Evolutionary conservation across 1,284 basidiomycete species (phyloP).

Genomic region (Ganoderma multipileum): DNA sequence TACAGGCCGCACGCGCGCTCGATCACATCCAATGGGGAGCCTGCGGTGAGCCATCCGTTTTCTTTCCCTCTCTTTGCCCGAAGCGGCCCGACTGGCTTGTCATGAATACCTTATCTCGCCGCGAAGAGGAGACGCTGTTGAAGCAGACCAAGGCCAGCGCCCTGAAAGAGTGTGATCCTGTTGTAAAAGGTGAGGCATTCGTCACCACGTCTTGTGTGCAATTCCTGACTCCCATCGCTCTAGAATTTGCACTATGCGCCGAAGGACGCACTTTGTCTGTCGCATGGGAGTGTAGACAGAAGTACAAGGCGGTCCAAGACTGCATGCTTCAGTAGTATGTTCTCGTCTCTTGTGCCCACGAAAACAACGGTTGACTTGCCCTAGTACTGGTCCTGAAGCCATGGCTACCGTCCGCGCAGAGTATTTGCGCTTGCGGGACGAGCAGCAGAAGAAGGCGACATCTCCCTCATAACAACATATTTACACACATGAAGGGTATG

Average conservation of each 20-base stretch:
- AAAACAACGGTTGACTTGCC: conserved; percentile 8
- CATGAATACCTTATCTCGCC: conserved; percentile 88
- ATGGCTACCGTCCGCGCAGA: conserved; percentile 77
- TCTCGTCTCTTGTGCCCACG: background rate
- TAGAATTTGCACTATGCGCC: conserved; percentile 88
- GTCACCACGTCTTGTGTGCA: background rate
- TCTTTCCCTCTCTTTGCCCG: conserved; percentile 15
- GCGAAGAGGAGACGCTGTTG: conserved; percentile 86
- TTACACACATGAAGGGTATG: background rate
- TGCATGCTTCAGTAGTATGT: conserved; percentile 87
- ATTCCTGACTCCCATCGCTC: background rate
- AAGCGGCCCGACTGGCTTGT: conserved; percentile 16
- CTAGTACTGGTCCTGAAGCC: conserved; percentile 73
- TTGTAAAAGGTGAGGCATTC: conserved; percentile 70
- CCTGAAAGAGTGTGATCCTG: conserved; percentile 76
- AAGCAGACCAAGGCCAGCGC: conserved; percentile 85
- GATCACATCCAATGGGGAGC: conserved; percentile 22
- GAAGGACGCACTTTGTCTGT: conserved; percentile 84
- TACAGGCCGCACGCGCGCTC: conserved; percentile 13
- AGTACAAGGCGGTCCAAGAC: conserved; percentile 75
- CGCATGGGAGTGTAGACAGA: conserved; percentile 80
- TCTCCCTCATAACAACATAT: conserved; percentile 23
- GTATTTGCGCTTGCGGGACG: conserved; percentile 71
- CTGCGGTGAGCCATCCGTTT: conserved; percentile 26
- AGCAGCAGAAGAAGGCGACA: conserved; percentile 31